A percentile compares a stretch with the other conserved stretches of the same genome.
phyloP scores from a whole-genome alignment of 1,139 yeast species.

The Debaryomyces udenii region DNA sequence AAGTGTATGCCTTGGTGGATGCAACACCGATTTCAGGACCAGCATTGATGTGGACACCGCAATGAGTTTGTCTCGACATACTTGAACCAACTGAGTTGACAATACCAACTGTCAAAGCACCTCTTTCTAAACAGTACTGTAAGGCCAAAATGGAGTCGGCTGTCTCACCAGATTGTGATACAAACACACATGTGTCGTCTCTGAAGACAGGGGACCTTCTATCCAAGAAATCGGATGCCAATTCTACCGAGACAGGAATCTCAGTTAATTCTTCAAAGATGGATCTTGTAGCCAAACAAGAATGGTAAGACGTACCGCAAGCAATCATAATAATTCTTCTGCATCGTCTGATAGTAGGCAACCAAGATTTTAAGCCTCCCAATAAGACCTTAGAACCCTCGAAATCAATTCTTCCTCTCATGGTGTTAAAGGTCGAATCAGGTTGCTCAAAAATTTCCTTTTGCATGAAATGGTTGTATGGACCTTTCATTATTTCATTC shows the following conservation, averaged over 20 bases:
- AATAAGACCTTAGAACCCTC: constrained; percentile 74
- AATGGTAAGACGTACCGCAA: constrained; percentile 98
- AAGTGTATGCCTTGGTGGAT: constrained; percentile 98
- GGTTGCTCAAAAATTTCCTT: constrained; percentile 99
- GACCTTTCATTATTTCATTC: constrained; percentile 98
- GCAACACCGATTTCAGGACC: constrained; percentile 99
- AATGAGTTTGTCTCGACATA: constrained; percentile 93
- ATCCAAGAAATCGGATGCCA: constrained; percentile 97
- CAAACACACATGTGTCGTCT: constrained; percentile 97
- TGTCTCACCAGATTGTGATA: constrained; percentile 98
- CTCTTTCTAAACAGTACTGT: constrained; percentile 94
- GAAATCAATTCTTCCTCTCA: constrained; percentile 99
- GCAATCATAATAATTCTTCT: constrained; percentile 98
- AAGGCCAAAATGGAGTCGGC: constrained; percentile 98
- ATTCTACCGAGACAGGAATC: constrained; percentile 93
- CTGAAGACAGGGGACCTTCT: constrained; percentile 95
- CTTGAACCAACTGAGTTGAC: constrained; percentile 94
- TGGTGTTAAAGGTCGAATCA: constrained; percentile 95
- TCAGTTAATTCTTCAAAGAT: constrained; percentile 96
- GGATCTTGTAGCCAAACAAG: constrained; percentile 95
- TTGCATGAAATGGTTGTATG: constrained; percentile 95
- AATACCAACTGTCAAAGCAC: constrained; percentile 96
- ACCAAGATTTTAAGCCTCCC: constrained; percentile 87
- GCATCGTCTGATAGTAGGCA: constrained; percentile 90
- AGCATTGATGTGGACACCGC: constrained; percentile 99